Percentiles rank a stretch among this genome's conserved stretches.
These are phyloP conservation scores for Simplicillium aogashimaense DNA, from an alignment of 2,329 filamentous ascomycete genomes.

Conservation along the genomic window DNA sequence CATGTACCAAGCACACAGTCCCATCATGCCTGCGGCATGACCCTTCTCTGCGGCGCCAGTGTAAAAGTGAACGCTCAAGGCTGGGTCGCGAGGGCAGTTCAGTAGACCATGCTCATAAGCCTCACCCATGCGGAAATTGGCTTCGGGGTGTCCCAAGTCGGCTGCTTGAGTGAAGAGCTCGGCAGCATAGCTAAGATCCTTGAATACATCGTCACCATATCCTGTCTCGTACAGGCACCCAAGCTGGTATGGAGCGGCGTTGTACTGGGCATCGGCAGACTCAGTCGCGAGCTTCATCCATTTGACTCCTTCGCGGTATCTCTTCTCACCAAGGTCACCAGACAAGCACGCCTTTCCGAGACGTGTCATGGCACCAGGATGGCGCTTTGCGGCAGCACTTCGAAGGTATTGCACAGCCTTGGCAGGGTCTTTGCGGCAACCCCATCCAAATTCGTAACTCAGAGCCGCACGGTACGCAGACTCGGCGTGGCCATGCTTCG, in stretches of 20 bases:
- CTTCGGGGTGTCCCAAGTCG: conserved; percentile 80
- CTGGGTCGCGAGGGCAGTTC: conserved; percentile 80
- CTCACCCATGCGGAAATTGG: conserved; percentile 83
- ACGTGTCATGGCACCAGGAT: conserved; percentile 89
- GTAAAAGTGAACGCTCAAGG: conserved; percentile 94
- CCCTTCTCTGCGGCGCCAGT: conserved; percentile 81
- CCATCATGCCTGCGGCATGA: conserved; percentile 90
- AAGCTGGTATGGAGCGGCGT: conserved; percentile 83
- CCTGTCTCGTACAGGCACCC: conserved; percentile 82
- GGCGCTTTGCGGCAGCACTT: conserved; percentile 81
- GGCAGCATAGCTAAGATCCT: conserved; percentile 80
- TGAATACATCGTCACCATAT: conserved; percentile 91
- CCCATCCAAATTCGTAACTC: conserved; percentile 98
- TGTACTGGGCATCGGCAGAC: conserved; percentile 84
- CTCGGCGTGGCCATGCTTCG: conserved; percentile 95
- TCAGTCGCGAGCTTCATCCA: conserved; percentile 94
- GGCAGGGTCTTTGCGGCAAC: conserved; percentile 76
- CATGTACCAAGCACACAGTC: conserved; percentile 96
- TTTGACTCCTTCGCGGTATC: conserved; percentile 85
- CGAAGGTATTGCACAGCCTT: conserved; percentile 94
- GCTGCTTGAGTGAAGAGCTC: conserved; percentile 92
- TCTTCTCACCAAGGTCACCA: conserved; percentile 78
- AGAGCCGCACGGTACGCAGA: conserved; percentile 87
- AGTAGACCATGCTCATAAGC: conserved; percentile 91
- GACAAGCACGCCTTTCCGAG: conserved; percentile 84